These are phyloP conservation scores for Neurospora africana DNA, from an alignment of 495 filamentous ascomycete species.

Conservation along the genomic window DNA sequence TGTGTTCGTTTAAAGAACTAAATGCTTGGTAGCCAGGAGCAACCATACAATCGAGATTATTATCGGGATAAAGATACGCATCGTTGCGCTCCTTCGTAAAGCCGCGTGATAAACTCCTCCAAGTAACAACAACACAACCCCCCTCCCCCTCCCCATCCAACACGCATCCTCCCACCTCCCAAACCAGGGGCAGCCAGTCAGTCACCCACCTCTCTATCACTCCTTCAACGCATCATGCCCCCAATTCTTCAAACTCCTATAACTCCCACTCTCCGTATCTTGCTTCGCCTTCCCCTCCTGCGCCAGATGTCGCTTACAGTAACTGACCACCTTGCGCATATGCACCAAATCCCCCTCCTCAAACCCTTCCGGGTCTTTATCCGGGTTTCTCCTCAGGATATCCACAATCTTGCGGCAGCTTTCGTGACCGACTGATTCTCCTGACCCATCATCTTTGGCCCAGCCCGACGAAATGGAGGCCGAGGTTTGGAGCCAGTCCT, in stretches of 20 bases:
- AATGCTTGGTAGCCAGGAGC: no score
- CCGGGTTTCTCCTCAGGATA: conserved; percentile 51
- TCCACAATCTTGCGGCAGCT: conserved; percentile 54
- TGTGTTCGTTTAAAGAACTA: no score
- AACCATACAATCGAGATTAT: no score
- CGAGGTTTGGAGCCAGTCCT: conserved; percentile 36
- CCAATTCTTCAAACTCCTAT: conserved; percentile 55
- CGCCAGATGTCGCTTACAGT: conserved; percentile 55
- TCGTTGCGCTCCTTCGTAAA: no score
- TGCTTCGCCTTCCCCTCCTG: conserved; percentile 51
- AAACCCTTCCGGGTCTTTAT: conserved; percentile 42
- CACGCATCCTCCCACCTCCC: no score
- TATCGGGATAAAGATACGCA: no score
- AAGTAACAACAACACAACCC: no score
- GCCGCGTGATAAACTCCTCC: no score
- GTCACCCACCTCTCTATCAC: background rate
- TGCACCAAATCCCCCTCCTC: conserved; percentile 47
- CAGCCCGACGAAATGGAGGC: conserved; percentile 45
- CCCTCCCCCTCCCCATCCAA: no score
- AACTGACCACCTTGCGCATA: conserved; percentile 48
- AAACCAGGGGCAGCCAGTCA: background rate
- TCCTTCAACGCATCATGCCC: conserved; percentile 52
- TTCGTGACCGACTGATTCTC: conserved; percentile 57
- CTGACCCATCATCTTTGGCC: conserved; percentile 43
- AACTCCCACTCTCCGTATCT: conserved; percentile 27